Conservation (phyloP, 306 rosid species). For the Cucumis cinereus region DNA sequence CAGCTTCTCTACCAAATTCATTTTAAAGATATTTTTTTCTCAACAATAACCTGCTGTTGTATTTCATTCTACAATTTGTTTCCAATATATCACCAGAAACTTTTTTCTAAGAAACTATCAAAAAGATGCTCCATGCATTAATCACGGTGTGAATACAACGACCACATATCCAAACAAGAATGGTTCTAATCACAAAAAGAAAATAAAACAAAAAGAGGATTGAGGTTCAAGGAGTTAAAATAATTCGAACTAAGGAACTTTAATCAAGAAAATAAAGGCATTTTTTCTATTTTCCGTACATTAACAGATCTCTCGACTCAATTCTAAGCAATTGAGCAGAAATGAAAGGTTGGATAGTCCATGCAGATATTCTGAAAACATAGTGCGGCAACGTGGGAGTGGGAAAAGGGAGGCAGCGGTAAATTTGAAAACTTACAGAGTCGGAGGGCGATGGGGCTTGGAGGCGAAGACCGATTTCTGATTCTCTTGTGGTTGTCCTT, state of each 20-base stretch:
- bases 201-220: background rate
- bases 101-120: background rate
- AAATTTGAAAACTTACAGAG: slow-evolving; percentile 33
- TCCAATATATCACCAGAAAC: background rate
- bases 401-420: background rate
- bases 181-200: background rate
- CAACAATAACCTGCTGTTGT: background rate
- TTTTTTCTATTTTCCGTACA: too few species aligned
- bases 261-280: background rate
- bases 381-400: background rate
- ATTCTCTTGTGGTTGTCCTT: slow-evolving; percentile 10
- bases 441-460: slow-evolving; percentile 61
- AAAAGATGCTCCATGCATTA: background rate
- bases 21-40: background rate
- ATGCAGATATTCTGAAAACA: background rate
- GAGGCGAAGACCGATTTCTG: slow-evolving; percentile 49
- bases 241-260: background rate
- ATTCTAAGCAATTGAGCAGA: background rate
- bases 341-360: background rate
- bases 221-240: background rate
- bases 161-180: background rate
- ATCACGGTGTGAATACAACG: background rate
- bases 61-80: background rate
- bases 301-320: background rate
- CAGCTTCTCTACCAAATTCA: background rate